Evolutionary conservation across 176 grass and related monocot species (phyloP).

Genomic region (Stipa capillata): DNA sequence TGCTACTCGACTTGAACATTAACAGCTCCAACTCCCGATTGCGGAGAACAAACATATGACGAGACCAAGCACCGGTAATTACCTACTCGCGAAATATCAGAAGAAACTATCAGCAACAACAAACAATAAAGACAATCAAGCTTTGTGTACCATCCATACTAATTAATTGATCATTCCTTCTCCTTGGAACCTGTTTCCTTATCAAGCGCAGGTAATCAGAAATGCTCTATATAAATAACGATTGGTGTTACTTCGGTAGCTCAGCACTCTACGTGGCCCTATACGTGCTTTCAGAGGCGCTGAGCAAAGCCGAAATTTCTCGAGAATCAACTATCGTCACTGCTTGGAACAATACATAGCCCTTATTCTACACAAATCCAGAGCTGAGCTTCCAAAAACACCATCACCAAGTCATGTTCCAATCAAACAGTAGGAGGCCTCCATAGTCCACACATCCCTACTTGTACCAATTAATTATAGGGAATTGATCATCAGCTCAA

Average conservation of each 20-base stretch:
- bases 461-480: background rate
- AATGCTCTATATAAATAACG: background rate
- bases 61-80: background rate
- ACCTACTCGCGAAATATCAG: background rate
- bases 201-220: background rate
- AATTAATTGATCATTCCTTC: background rate
- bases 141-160: background rate
- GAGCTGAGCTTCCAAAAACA: background rate
- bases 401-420: background rate
- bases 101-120: background rate
- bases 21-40: background rate
- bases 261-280: background rate
- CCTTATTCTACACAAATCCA: background rate
- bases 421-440: conserved; percentile 3
- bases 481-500: background rate
- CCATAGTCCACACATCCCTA: background rate
- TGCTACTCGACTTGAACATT: background rate
- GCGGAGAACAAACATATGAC: background rate
- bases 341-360: background rate
- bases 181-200: background rate
- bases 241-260: background rate
- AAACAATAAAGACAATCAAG: background rate
- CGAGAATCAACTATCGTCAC: background rate
- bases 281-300: background rate
- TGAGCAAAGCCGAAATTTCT: background rate